phyloP scores from a whole-genome alignment of 2,329 filamentous ascomycete species.

The Stachybotrys chlorohalonatus region DNA sequence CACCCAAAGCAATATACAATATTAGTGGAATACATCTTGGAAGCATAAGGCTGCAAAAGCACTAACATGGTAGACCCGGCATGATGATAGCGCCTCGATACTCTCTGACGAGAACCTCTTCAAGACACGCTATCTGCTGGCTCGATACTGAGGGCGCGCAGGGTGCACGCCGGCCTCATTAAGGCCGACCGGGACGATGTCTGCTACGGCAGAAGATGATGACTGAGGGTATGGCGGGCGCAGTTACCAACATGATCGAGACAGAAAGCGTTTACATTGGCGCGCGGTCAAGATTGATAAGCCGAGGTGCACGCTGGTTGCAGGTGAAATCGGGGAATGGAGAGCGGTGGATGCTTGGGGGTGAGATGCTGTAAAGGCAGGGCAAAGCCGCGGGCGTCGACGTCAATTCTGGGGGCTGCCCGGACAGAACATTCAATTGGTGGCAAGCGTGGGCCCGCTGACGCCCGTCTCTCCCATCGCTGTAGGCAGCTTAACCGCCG shows the following conservation, averaged over 20 bases:
- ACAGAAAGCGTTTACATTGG: constrained; percentile 20
- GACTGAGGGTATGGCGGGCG: constrained; percentile 22
- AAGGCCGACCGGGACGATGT: constrained; percentile 17
- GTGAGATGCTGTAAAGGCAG: neutral
- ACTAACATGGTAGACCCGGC: constrained; percentile 48
- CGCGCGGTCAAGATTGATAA: constrained; percentile 10
- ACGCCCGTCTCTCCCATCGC: no score
- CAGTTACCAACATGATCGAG: constrained; percentile 33
- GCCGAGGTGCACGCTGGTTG: constrained; percentile 3
- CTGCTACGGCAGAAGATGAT: constrained; percentile 25
- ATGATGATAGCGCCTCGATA: constrained; percentile 25
- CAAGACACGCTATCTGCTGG: neutral
- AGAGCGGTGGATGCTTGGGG: neutral
- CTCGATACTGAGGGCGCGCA: constrained; percentile 4
- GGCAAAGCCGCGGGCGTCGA: neutral
- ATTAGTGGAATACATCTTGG: neutral
- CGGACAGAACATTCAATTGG: neutral
- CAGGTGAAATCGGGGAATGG: neutral
- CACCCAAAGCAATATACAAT: neutral
- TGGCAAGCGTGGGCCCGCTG: neutral
- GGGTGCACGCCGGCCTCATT: constrained; percentile 34
- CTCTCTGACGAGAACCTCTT: no score
- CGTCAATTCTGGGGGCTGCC: constrained; percentile 2
- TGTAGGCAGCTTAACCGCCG: no score
- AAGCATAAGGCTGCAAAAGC: constrained; percentile 1